Evolutionary conservation across 768 basidiomycete species (phyloP).

Genomic region (Lactarius sp.): DNA sequence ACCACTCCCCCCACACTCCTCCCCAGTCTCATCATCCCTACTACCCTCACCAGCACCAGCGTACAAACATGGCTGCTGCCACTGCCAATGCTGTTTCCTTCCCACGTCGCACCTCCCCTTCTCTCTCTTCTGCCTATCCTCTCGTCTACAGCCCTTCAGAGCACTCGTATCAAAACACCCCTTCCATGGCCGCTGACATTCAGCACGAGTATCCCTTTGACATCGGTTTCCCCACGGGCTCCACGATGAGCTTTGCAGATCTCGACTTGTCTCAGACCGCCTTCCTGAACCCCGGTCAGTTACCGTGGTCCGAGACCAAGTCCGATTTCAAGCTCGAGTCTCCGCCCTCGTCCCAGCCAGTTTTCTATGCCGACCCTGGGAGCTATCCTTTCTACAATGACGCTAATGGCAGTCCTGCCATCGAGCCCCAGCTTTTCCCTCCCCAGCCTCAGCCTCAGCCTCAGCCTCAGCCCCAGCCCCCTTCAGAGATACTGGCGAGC

Average conservation of each 20-base stretch:
- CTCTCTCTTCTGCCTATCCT: slow-evolving; percentile 14
- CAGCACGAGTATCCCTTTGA: slow-evolving; percentile 22
- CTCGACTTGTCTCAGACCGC: slow-evolving; percentile 17
- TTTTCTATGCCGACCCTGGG: slow-evolving; percentile 16
- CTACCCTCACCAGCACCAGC: slow-evolving; percentile 7
- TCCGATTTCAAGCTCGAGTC: slow-evolving; percentile 19
- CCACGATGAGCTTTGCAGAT: slow-evolving; percentile 14
- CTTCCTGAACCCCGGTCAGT: slow-evolving; percentile 17
- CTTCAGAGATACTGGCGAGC: slow-evolving; percentile 2
- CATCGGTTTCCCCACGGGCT: slow-evolving; percentile 1
- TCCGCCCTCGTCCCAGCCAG: not conserved
- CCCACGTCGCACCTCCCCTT: not conserved
- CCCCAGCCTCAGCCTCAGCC: slow-evolving; percentile 12
- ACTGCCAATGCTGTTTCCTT: not conserved
- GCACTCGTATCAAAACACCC: slow-evolving; percentile 10
- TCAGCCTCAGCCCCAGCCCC: slow-evolving; percentile 6
- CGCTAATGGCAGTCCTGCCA: slow-evolving; percentile 1
- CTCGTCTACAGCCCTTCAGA: slow-evolving; percentile 16
- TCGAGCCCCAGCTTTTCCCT: slow-evolving; percentile 16
- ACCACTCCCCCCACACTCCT: slow-evolving; percentile 12
- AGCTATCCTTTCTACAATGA: slow-evolving; percentile 21
- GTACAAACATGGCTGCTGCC: slow-evolving; percentile 5
- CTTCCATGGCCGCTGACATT: slow-evolving; percentile 10
- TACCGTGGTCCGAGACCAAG: slow-evolving; percentile 19
- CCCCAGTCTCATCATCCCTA: slow-evolving; percentile 6